Percentiles rank a stretch among this genome's conserved stretches.
Evolutionary conservation across 2,329 filamentous ascomycete genomes (phyloP).

Genomic region (Orbilia javanica): DNA sequence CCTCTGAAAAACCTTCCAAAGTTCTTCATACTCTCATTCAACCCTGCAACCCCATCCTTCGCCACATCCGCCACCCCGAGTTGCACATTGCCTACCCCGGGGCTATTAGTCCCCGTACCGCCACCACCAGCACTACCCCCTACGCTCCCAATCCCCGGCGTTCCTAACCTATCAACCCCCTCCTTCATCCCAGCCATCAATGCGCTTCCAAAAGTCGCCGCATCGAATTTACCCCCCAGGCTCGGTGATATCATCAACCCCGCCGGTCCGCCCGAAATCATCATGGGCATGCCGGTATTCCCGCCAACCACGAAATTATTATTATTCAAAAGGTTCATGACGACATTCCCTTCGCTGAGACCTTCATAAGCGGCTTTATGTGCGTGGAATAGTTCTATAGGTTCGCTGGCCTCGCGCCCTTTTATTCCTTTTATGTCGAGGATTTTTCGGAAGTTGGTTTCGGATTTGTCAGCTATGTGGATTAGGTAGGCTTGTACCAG

Average conservation of each 20-base stretch:
- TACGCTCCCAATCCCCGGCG: slow-evolving; percentile 25
- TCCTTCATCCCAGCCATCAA: slow-evolving; percentile 54
- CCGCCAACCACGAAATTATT: slow-evolving; percentile 4
- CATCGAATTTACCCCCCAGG: slow-evolving; percentile 47
- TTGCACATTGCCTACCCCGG: slow-evolving; percentile 39
- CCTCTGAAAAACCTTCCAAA: slow-evolving; percentile 57
- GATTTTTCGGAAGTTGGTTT: slow-evolving; percentile 95
- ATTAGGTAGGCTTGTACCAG: slow-evolving; percentile 97
- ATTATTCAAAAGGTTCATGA: slow-evolving; percentile 57
- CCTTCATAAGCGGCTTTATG: slow-evolving; percentile 76
- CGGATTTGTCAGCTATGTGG: slow-evolving; percentile 92
- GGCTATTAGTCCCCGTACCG: slow-evolving; percentile 49
- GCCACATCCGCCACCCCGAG: slow-evolving; percentile 42
- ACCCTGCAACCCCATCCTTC: slow-evolving; percentile 53
- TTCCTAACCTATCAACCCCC: slow-evolving; percentile 53
- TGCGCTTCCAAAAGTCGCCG: slow-evolving; percentile 44
- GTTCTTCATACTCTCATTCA: slow-evolving; percentile 58
- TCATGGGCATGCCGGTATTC: slow-evolving; percentile 4
- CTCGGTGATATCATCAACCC: slow-evolving; percentile 42
- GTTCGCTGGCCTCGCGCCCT: slow-evolving; percentile 82
- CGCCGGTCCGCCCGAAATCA: slow-evolving; percentile 7
- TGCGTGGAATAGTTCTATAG: slow-evolving; percentile 84
- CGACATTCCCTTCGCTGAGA: slow-evolving; percentile 58
- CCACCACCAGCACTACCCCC: too few relatives aligned
- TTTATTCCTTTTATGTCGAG: slow-evolving; percentile 94